Conservation (phyloP, 1,284 basidiomycete species). For the Cutaneotrichosporon cyanovorans region DNA sequence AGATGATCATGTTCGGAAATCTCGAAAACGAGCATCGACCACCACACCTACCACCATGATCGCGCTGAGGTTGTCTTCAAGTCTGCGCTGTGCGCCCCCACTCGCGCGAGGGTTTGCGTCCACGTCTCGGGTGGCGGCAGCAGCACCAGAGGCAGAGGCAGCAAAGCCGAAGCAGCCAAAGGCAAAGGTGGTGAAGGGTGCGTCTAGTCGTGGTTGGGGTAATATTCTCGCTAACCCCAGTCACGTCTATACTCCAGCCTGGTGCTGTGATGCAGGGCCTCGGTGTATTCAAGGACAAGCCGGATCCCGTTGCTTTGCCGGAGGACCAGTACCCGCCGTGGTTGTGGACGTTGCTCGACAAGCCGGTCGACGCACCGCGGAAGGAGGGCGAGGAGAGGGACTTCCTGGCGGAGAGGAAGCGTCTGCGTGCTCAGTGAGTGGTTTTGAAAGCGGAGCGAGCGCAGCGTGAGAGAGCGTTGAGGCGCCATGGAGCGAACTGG, state of each 20-base stretch:
- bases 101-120: not conserved
- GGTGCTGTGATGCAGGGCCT: conserved; percentile 69
- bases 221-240: not conserved
- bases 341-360: conserved; percentile 69
- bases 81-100: conserved; percentile 1
- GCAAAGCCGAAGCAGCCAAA: not conserved
- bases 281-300: conserved; percentile 74
- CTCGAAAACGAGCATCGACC: not conserved
- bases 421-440: conserved; percentile 38
- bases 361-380: conserved; percentile 16
- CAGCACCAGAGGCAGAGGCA: not conserved
- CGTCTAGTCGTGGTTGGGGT: no score
- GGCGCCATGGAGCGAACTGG: no score
- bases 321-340: conserved; percentile 84
- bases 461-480: no score
- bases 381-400: conserved; percentile 26
- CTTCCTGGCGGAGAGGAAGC: conserved; percentile 35
- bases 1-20: not conserved
- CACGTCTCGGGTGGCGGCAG: not conserved
- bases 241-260: conserved; percentile 53
- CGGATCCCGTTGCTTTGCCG: conserved; percentile 66
- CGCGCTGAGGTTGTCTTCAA: not conserved
- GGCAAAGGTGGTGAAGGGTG: not conserved
- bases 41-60: conserved; percentile 6
- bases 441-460: no score